These are phyloP conservation scores for Myrica gale DNA, from an alignment of 306 rosid genomes.

Conservation along the genomic window DNA sequence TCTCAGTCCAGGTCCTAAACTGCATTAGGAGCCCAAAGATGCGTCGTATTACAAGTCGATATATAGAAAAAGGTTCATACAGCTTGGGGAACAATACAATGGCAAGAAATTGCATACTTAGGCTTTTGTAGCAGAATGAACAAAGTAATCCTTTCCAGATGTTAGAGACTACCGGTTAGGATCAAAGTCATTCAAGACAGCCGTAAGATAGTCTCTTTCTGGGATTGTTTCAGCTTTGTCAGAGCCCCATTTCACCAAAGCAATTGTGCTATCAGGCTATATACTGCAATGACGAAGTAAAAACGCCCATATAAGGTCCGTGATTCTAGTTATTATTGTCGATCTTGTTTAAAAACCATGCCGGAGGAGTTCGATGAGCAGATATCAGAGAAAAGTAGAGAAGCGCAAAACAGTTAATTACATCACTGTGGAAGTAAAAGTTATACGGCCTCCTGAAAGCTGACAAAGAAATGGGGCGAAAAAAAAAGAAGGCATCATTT, in stretches of 20 bases:
- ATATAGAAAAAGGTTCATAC: too few relatives aligned
- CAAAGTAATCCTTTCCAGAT: too few relatives aligned
- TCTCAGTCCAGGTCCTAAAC: too few relatives aligned
- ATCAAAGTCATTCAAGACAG: conserved; percentile 87
- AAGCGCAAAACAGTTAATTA: conserved; percentile 26
- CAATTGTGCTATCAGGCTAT: conserved; percentile 75
- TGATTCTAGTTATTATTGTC: conserved; percentile 38
- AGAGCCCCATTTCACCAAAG: conserved; percentile 72
- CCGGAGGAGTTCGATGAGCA: conserved; percentile 21
- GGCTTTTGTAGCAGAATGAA: too few relatives aligned
- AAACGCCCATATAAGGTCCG: conserved; percentile 50
- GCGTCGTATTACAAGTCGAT: too few relatives aligned
- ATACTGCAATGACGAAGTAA: conserved; percentile 58
- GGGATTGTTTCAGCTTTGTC: conserved; percentile 76
- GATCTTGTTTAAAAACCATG: conserved; percentile 51
- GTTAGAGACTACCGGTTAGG: conserved; percentile 56
- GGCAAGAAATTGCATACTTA: too few relatives aligned
- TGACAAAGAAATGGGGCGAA: too few relatives aligned
- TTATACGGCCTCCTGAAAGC: conserved; percentile 46
- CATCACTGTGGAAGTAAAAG: conserved; percentile 15
- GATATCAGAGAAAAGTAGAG: background rate
- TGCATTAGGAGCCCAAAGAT: too few relatives aligned
- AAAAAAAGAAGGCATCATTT: too few relatives aligned
- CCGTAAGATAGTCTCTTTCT: conserved; percentile 96
- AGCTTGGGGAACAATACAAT: too few relatives aligned